Conservation (phyloP, 768 basidiomycete species). For the Xerocomus spinulosus region DNA sequence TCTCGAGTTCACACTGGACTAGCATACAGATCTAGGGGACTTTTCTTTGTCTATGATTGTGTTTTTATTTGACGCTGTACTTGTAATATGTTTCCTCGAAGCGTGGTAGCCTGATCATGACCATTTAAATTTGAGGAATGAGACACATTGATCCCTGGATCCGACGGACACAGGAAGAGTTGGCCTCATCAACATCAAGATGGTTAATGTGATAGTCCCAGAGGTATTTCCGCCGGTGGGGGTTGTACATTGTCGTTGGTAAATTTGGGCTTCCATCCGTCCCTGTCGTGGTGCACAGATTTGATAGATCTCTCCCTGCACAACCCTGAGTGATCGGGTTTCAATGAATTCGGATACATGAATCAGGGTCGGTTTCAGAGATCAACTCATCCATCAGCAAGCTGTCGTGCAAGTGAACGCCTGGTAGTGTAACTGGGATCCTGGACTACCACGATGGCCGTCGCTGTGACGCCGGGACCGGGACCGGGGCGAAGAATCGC, state of each 20-base stretch:
- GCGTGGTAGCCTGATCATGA: slow-evolving; percentile 4
- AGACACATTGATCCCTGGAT: background rate
- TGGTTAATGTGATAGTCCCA: slow-evolving; percentile 5
- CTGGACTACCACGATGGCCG: slow-evolving; percentile 7
- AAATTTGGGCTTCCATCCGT: slow-evolving; percentile 19
- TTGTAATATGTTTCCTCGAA: slow-evolving; percentile 10
- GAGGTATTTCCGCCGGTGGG: slow-evolving; percentile 22
- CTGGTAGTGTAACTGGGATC: background rate
- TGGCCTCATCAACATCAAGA: background rate
- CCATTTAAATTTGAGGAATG: slow-evolving; percentile 6
- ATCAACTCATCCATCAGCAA: slow-evolving; percentile 14
- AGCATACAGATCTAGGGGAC: slow-evolving; percentile 22
- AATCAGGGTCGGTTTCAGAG: slow-evolving; percentile 26
- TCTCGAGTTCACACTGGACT: slow-evolving; percentile 17
- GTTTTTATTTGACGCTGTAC: slow-evolving; percentile 16
- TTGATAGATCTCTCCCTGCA: slow-evolving; percentile 15
- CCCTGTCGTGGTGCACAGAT: slow-evolving; percentile 23
- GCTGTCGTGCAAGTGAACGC: background rate
- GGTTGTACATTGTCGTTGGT: slow-evolving; percentile 6
- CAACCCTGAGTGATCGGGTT: slow-evolving; percentile 19
- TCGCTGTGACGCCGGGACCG: slow-evolving; percentile 11
- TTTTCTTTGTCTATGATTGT: slow-evolving; percentile 2
- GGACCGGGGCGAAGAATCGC: slow-evolving; percentile 17
- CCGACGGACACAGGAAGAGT: background rate
- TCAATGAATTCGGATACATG: slow-evolving; percentile 21